These are phyloP conservation scores for Populus nigra DNA, from an alignment of 345 rosid species.

Conservation along the genomic window DNA sequence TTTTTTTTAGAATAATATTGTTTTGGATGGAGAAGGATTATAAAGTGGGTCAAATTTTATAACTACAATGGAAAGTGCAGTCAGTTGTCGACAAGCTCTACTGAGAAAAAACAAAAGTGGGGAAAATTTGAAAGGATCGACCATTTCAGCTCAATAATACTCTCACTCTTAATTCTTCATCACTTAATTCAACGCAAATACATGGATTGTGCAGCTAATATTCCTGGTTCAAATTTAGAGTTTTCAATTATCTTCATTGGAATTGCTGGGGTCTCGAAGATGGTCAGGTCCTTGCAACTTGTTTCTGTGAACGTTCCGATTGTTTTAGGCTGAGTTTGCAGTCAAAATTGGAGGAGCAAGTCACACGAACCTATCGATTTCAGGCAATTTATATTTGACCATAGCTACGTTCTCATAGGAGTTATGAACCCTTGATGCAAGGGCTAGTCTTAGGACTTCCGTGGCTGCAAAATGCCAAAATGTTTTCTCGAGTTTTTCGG, in stretches of 20 bases:
- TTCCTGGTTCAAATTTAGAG: neutral
- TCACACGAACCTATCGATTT: neutral
- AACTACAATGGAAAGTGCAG: neutral
- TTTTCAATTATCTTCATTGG: neutral
- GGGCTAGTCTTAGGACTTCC: too few species aligned
- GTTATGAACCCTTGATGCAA: too few species aligned
- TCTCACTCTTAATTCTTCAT: neutral
- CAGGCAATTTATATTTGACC: too few species aligned
- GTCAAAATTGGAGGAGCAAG: neutral
- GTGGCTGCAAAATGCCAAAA: too few species aligned
- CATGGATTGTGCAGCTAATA: neutral
- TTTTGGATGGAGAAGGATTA: too few species aligned
- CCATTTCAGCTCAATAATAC: neutral
- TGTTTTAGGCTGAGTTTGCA: neutral
- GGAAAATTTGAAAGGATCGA: neutral
- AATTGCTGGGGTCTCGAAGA: neutral
- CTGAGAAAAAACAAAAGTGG: neutral
- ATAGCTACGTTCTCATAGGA: too few species aligned
- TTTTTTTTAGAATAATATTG: too few species aligned
- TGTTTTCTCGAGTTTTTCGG: too few species aligned
- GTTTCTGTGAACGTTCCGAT: neutral
- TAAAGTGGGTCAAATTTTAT: too few species aligned
- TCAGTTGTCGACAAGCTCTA: neutral
- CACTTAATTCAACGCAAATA: neutral
- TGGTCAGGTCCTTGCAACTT: neutral